Base-by-base conservation (phyloP, 495 filamentous ascomycete species). In the Chaetomidium leptoderma region DNA sequence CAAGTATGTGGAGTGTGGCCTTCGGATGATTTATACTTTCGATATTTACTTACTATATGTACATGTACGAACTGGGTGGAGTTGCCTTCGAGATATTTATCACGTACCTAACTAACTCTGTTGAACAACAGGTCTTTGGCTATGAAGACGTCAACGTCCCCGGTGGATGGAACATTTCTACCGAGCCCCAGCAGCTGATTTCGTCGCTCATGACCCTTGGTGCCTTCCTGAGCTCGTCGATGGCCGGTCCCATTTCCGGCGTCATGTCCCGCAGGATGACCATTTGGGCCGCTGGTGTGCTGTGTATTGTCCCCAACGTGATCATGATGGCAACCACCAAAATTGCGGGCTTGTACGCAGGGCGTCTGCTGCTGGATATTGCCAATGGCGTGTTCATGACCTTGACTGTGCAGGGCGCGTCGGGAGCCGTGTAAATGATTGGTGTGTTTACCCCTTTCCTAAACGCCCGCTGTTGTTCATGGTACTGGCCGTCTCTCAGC, bases 361-460 rank as follows among this genome's bases (percentile, higher is more conserved):
- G 78, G 3, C 72, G 82, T 29, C 66, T 85, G 36, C 64, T 85
- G 37, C 76, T 83, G 46, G 82, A 81, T 4, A 55, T 85, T 1
- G 76, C 79, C 21, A 81, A 82, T 63, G 81, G 81, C 14, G 69
- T 79, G 32, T 70, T 84, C 55, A 80, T 83, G 78, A 84, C 81
- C 40, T 83, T 86, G n/a, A 75, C 72, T 4, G 73, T 78, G 4
- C 82, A 85, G 57, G 82, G 81, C n/a, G 81, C 81, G 3, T 79
- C 76, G 1, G 83, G 83, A 2, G 74, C 78, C 17, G 84, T 84
- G 80, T 86, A 77, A 63, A 79, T 84, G 67, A 84, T 86, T 49
- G 72, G 73, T 76, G 70, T 58, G 4, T n/a, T n/a, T n/a, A 65
- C 58, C 8, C 63, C 24, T 36, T 16, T 44, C 6, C 35, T 37